Base-by-base conservation (phyloP, 1,284 basidiomycete genomes). In the Fomitiporia mediterranea region DNA sequence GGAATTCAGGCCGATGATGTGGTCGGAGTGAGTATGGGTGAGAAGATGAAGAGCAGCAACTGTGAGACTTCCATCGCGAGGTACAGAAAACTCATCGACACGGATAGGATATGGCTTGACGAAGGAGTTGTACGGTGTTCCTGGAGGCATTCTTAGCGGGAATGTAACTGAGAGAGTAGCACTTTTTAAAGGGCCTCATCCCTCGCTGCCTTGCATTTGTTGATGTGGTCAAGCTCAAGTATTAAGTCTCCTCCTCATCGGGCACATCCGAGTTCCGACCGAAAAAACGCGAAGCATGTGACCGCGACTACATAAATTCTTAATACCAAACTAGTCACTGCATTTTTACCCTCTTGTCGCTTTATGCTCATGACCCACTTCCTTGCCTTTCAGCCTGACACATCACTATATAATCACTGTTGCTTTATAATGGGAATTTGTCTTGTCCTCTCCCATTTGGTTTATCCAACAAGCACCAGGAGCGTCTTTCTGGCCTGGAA, bases 11-110 rank as follows among this genome's bases (percentile, higher is more conserved):
- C 89, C 89, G 42, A 69, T 72, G 54, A 88, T 75, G 66, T 94
- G 91, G 68, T 94, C 92, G 0, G 91, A 78, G 69, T 95, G 92
- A 0, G 90, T 88, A 66, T 94, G 91, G 0, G 86, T 84, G 53
- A 95, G 78, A 6, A 94, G 79, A 67, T 89, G 82, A 4, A 93
- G 74, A 4, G 77, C 76, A 0, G 88, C 84, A 7, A 73, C 65
- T 25, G 73, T 72, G 46, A 72, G 69, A 56, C 61, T 44, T 63
- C 70, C 59, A 55, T 71, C 60, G 47, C 50, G 59, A 17, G 74
- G 65, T 60, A 69, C 66, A 9, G 80, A 74, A 68, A 94, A 94
- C 60, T 83, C 81, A 67, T 94, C 91, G 23, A 94, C 83, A 2
- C 89, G 82, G 51, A 94, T 91, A 8, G 80, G 78, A 67, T 91